Evolutionary conservation across 768 basidiomycete species (phyloP), one percentile per base, ranked within the genome.

Genomic region (Suillus subaureus): DNA sequence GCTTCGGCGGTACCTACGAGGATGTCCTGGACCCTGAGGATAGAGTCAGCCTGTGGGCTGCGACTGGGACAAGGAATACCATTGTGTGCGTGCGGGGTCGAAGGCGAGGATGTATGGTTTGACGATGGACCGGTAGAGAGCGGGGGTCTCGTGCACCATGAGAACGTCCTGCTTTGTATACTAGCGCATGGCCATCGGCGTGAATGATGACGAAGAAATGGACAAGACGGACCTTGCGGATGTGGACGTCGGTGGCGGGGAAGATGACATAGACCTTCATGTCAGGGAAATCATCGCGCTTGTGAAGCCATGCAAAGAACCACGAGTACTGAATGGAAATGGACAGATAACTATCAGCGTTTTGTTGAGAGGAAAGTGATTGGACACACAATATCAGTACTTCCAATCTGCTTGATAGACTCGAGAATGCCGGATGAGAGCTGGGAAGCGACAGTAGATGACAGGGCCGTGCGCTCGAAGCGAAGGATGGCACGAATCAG

Each of bases 191-290:
- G 31, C 21, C 5, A 28, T 40, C 37, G 42, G 21, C 18, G 7
- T 26, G 40, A 42, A 37, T 49, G 18, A 40, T 12, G 28, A n/a
- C 0, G 6, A 28, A 45, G 3, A 31, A 11, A 28, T 15, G 39
- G 11, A 49, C 39, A n/a, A 51, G 52, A 58, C 70, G 37, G 43
- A 89, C 92, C 84, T 97, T 97, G 67, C 84, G 84, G 65, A 99
- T 89, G 72, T 99, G 96, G 4, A 89, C 86, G 9, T 95, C 92
- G 0, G 94, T 98, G 2, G 94, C 94, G 18, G 97, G 97, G 67
- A 84, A 91, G 61, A 97, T 89, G 21, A 95, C 80, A 67, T 88
- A 92, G 69, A 99, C 85, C 78, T 93, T 93, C 65, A 95, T 79
- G 70, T 97, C 96, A 2, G 88, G 84, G 3, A 72, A 33, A 47